Conservation (phyloP, 169 alveolate genomes). For the Fabrea salina region DNA sequence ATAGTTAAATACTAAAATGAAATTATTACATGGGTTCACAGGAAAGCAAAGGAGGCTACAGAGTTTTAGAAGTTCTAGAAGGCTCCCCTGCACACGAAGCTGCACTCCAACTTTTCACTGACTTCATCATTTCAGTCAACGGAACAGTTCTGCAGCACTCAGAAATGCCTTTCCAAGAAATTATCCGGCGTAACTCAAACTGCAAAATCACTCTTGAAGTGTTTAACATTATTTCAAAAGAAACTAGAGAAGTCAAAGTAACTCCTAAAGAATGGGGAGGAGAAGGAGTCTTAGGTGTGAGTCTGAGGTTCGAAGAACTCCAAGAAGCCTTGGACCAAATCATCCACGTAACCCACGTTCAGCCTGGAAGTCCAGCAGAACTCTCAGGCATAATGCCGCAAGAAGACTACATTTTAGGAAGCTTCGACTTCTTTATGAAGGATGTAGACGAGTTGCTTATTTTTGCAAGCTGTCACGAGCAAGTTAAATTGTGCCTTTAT, state of each 20-base stretch:
- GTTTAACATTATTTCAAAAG: background rate
- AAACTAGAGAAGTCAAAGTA: background rate
- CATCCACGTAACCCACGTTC: background rate
- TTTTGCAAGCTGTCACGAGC: background rate
- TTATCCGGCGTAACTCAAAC: background rate
- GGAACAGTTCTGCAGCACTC: slow-evolving; percentile 8
- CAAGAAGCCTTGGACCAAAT: background rate
- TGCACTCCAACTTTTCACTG: background rate
- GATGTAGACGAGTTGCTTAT: background rate
- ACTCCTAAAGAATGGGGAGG: background rate
- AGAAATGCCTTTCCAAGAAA: slow-evolving; percentile 6
- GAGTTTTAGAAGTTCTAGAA: background rate
- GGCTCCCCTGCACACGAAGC: slow-evolving; percentile 2
- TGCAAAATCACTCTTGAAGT: background rate
- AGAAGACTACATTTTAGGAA: background rate
- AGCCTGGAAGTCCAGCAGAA: background rate
- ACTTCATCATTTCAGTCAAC: background rate
- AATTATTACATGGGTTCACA: too few relatives aligned
- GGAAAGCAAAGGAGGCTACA: background rate
- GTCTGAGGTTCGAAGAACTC: background rate
- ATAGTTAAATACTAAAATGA: too few relatives aligned
- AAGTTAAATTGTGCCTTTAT: background rate
- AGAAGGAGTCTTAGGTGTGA: slow-evolving; percentile 9
- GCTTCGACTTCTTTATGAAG: background rate
- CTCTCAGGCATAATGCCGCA: background rate